Conservation (phyloP, 257 asterid species). For the Ballota nigra region DNA sequence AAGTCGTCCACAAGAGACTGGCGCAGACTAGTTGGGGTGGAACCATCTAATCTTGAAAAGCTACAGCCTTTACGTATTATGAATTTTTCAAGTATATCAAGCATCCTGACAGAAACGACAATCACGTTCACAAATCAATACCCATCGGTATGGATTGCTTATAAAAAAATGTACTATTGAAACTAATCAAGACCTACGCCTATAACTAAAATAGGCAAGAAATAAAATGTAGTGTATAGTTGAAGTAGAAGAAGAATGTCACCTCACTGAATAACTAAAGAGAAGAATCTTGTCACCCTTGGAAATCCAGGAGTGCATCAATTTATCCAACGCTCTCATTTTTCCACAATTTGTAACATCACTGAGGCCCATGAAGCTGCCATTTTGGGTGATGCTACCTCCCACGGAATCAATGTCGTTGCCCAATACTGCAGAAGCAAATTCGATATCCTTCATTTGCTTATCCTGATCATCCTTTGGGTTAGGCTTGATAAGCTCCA, state of each 20-base stretch:
- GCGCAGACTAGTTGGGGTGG: constrained; percentile 77
- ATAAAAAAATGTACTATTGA: neutral
- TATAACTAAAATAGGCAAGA: neutral
- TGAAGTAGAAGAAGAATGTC: neutral
- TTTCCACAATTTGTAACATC: constrained; percentile 89
- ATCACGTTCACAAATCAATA: neutral
- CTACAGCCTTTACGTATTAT: constrained; percentile 88
- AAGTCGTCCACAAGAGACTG: constrained; percentile 91
- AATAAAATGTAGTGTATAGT: neutral
- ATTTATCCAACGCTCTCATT: constrained; percentile 89
- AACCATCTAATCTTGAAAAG: constrained; percentile 91
- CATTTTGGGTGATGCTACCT: constrained; percentile 58
- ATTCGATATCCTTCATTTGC: constrained; percentile 80
- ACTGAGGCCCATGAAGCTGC: constrained; percentile 87
- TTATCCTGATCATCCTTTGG: constrained; percentile 77
- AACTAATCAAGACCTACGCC: neutral
- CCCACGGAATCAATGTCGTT: constrained; percentile 68
- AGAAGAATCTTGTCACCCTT: constrained; percentile 89
- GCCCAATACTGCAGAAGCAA: constrained; percentile 72
- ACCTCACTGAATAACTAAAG: constrained; percentile 97
- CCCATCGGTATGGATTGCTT: neutral
- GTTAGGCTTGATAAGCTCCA: constrained; percentile 96
- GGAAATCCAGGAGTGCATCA: constrained; percentile 76
- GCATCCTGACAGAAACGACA: constrained; percentile 58
- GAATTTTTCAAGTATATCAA: constrained; percentile 91